Base-by-base conservation (phyloP, 192 early-diverging fungal species). In the Linnemannia exigua region DNA sequence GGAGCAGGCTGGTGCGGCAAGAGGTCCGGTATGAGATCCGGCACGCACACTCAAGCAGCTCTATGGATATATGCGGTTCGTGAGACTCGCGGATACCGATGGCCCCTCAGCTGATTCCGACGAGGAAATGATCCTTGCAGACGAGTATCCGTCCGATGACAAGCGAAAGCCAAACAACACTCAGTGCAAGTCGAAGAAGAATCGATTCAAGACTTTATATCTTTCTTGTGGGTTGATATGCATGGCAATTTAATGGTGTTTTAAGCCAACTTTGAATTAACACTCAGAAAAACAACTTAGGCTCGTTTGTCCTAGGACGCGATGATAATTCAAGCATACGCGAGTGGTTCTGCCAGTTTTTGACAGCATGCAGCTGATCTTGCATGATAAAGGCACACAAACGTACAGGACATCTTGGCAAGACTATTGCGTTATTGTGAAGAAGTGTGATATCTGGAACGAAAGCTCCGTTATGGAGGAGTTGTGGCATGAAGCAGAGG, bases 51-150 rank as follows among this genome's bases (percentile, higher is more conserved):
- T 77, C 51, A 48, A 48, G 33, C 77, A 79, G n/a, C 8, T 17
- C 20, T 79, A 38, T 79, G 77, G 77, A 19, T 50, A 80, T 36
- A 67, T 81, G 63, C 46, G 80, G 69, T 72, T 87, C 44, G 72
- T 81, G 16, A 47, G 80, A 52, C 38, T 67, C 46, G 79, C 86
- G 22, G 71, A 70, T 38, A 81, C 44, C 25, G 68, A 14, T 15
- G 22, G 44, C 8, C 38, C 38, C 17, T 52, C 79, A 33, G 68
- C 22, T 17, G 48, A 17, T 50, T 3, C 9, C 35, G 72, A 73
- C n/a, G 17, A 19, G 19, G 19, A 48, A 1, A 70, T 25, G 63
- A 76, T 76, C 7, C 37, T 76, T 8, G 25, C 41, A 48, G 44
- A 76, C 44, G 75, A 76, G 28, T 28, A 50, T 14, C 48, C 11